phyloP scores from a whole-genome alignment of 2,329 filamentous ascomycete genomes.

The Pseudovirgaria hyperparasitica region DNA sequence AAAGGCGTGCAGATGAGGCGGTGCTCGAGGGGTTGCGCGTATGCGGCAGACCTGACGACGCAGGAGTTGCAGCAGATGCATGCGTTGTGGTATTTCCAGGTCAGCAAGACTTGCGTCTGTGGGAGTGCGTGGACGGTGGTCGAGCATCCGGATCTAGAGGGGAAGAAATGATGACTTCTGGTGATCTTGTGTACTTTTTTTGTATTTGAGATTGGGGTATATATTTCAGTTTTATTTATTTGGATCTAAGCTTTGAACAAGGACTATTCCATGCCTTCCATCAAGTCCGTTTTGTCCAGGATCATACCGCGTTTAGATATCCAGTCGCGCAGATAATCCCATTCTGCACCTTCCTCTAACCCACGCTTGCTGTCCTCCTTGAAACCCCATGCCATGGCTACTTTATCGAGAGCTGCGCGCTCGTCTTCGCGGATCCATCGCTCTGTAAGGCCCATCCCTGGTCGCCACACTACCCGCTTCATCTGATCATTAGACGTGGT shows the following conservation, averaged over 20 bases:
- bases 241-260: too few relatives aligned
- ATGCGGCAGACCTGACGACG: constrained; percentile 34
- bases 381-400: constrained; percentile 88
- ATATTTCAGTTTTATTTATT: too few relatives aligned
- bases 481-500: constrained; percentile 91
- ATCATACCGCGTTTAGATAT: constrained; percentile 77
- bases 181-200: too few relatives aligned
- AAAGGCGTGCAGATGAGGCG: constrained; percentile 18
- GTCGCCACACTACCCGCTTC: constrained; percentile 81
- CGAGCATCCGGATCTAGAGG: too few relatives aligned
- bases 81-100: constrained; percentile 20
- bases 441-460: constrained; percentile 65
- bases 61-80: constrained; percentile 19
- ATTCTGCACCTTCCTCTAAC: constrained; percentile 83
- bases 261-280: constrained; percentile 81
- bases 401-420: constrained; percentile 69
- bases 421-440: constrained; percentile 88
- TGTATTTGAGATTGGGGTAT: too few relatives aligned
- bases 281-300: constrained; percentile 75
- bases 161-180: too few relatives aligned
- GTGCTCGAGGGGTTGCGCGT: constrained; percentile 32
- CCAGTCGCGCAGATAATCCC: constrained; percentile 76
- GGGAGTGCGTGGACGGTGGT: constrained; percentile 24
- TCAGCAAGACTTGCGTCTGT: constrained; percentile 27
- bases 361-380: constrained; percentile 66